Evolutionary conservation across 345 rosid genomes (phyloP), one percentile per base, ranked within the genome.

Genomic region (Conringia planisiliqua): DNA sequence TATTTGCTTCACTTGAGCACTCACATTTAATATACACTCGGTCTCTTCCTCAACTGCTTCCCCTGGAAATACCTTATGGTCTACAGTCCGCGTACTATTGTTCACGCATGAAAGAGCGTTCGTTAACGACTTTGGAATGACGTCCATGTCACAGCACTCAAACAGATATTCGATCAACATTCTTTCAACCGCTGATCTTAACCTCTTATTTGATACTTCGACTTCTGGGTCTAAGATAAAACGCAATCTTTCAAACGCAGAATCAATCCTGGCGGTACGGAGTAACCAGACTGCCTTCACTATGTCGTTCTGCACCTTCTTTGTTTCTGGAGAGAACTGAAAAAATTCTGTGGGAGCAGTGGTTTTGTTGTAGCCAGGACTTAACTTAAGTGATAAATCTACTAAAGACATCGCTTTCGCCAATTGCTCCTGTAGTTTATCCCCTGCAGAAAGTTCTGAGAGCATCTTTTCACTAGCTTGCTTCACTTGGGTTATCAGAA

Each of bases 341-440:
- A 64, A 51, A 70, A 89, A 90, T 10, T 81, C 82, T 7, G 70
- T 11, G 26, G 52, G 64, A 16, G 68, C 32, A 17, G 63, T 70
- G 71, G 71, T 76, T 72, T 77, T 74, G 65, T 68, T 74, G 67
- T 68, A 73, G 44, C 84, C 85, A 6, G 70, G 77, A 44, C 77
- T 74, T 40, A 88, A 71, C 72, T 76, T 85, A 72, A 72, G 73
- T 71, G 90, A 86, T 75, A 91, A 84, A 38, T 79, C 83, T 20
- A 88, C 96, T 57, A 89, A 66, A 17, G 84, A 84, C 82, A 94
- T 78, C 40, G 95, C 90, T 80, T 88, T 90, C 67, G 90, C 89
- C 74, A 94, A 82, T n/a, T 81, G 88, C 76, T 80, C 85, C 63
- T 29, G 89, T 5, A 90, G 75, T 72, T 71, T 79, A 17, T 79